phyloP scores from a whole-genome alignment of 371 early-diverging fungal genomes.

The Coemansia sp. region DNA sequence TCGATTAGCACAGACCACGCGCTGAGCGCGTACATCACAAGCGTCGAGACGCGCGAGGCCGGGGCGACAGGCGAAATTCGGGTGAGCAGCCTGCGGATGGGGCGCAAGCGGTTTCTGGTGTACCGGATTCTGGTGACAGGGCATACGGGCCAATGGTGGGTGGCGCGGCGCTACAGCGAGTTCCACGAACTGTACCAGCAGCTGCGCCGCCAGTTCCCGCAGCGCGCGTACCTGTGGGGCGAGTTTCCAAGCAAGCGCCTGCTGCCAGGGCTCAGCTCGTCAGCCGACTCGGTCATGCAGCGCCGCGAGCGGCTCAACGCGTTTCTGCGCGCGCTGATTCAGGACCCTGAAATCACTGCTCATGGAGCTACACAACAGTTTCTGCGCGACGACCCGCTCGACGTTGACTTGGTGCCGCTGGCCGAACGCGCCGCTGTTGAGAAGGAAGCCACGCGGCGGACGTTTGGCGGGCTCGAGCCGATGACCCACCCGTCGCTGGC shows the following conservation, averaged over 20 bases:
- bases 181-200: slow-evolving; percentile 41
- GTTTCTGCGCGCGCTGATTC: slow-evolving; percentile 33
- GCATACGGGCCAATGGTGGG: slow-evolving; percentile 44
- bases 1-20: slow-evolving; percentile 15
- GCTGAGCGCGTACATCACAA: slow-evolving; percentile 36
- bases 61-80: slow-evolving; percentile 28
- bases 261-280: slow-evolving; percentile 35
- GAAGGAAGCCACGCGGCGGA: slow-evolving; percentile 1
- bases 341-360: slow-evolving; percentile 25
- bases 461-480: slow-evolving; percentile 13
- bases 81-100: slow-evolving; percentile 46
- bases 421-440: slow-evolving; percentile 23
- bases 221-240: slow-evolving; percentile 27
- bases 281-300: slow-evolving; percentile 42
- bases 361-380: slow-evolving; percentile 36
- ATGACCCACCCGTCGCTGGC: slow-evolving; percentile 6
- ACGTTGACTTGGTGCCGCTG: slow-evolving; percentile 28
- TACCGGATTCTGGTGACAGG: slow-evolving; percentile 48
- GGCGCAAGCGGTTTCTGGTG: slow-evolving; percentile 45
- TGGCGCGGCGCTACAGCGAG: slow-evolving; percentile 46
- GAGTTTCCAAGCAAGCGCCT: slow-evolving; percentile 48
- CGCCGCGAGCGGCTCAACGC: slow-evolving; percentile 43
- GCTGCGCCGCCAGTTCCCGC: slow-evolving; percentile 42
- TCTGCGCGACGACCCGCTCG: slow-evolving; percentile 39
- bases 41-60: slow-evolving; percentile 43